phyloP scores from a whole-genome alignment of 441 rosid species.

The Dalechampia spathulata region DNA sequence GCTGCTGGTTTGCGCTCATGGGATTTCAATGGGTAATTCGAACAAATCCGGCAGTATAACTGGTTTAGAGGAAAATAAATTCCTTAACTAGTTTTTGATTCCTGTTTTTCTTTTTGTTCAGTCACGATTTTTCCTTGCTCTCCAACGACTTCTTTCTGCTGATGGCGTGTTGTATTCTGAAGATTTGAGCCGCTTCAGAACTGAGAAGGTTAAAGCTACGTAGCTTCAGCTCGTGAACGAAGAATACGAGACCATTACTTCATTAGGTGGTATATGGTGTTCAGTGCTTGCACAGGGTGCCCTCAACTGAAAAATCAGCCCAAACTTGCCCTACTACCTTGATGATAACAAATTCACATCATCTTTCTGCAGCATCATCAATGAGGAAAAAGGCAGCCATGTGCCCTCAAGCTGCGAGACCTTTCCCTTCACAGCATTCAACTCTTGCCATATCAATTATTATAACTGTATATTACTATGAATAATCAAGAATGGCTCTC shows the following conservation, averaged over 20 bases:
- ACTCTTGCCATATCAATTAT: too few species aligned
- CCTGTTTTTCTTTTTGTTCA: conserved; percentile 25
- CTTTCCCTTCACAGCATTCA: too few species aligned
- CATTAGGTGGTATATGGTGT: background rate
- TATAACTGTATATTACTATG: too few species aligned
- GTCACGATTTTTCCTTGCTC: conserved; percentile 57
- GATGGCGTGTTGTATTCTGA: conserved; percentile 39
- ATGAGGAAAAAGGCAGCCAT: too few species aligned
- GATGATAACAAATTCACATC: background rate
- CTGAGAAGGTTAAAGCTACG: conserved; percentile 33
- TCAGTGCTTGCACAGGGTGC: background rate
- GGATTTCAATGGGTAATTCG: conserved; percentile 77
- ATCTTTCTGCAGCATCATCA: too few species aligned
- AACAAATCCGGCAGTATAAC: conserved; percentile 5
- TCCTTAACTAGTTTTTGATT: background rate
- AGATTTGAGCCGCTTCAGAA: conserved; percentile 21
- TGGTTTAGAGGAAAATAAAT: background rate
- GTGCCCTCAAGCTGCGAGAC: too few species aligned
- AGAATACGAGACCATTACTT: background rate
- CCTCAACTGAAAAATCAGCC: background rate
- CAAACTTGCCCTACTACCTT: background rate
- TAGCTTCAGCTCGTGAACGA: conserved; percentile 13
- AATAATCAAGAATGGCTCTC: too few species aligned
- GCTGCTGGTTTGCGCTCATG: conserved; percentile 65
- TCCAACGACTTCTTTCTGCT: conserved; percentile 67